These are phyloP conservation scores for Cytospora mali DNA, from an alignment of 2,329 filamentous ascomycete genomes.

Conservation along the genomic window DNA sequence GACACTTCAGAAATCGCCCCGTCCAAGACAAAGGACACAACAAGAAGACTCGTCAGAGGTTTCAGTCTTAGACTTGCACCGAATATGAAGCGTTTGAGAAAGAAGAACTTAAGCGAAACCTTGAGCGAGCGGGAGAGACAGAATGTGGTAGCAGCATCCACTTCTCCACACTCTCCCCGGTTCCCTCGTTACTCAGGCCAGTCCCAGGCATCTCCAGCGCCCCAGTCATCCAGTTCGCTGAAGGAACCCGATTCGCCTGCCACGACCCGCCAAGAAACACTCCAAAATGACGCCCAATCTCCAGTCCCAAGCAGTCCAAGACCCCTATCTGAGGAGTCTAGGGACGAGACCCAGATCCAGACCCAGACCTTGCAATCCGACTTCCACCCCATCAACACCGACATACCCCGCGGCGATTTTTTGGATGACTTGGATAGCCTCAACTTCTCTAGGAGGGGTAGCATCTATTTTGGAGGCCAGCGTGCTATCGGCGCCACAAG, in stretches of 20 bases:
- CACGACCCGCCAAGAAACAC: constrained; percentile 21
- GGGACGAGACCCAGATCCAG: not conserved
- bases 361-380: constrained; percentile 36
- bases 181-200: constrained; percentile 18
- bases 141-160: constrained; percentile 4
- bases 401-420: constrained; percentile 58
- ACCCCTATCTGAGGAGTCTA: constrained; percentile 34
- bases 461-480: constrained; percentile 61
- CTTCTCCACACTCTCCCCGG: constrained; percentile 19
- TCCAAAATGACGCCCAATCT: constrained; percentile 28
- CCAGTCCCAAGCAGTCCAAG: constrained; percentile 28
- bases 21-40: constrained; percentile 7
- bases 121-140: not conserved
- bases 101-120: constrained; percentile 36
- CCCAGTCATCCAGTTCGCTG: constrained; percentile 20
- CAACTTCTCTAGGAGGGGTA: constrained; percentile 65
- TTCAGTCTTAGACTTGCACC: constrained; percentile 23
- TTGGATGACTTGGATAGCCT: constrained; percentile 60
- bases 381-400: constrained; percentile 57
- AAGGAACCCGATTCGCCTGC: constrained; percentile 17
- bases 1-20: constrained; percentile 18
- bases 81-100: constrained; percentile 27
- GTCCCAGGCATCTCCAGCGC: constrained; percentile 25
- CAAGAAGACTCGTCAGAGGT: constrained; percentile 24
- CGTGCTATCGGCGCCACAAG: constrained; percentile 31